These are phyloP conservation scores for Naganishia albida DNA, from an alignment of 1,284 basidiomycete species.

Conservation along the genomic window DNA sequence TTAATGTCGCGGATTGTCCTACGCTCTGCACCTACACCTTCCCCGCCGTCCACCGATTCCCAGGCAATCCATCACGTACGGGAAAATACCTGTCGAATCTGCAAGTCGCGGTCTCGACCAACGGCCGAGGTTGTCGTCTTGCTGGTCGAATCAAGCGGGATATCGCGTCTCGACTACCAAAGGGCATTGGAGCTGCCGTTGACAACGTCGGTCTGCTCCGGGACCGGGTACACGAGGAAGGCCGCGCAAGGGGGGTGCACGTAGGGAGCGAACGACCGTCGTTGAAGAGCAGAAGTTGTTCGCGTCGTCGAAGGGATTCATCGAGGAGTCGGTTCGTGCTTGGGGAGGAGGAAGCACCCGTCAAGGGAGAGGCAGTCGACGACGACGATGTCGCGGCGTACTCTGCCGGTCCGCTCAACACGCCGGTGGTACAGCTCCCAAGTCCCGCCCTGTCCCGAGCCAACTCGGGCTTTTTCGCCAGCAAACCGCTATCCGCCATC, in stretches of 20 bases:
- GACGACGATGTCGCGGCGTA: conserved; percentile 56
- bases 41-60: conserved; percentile 81
- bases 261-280: conserved; percentile 38
- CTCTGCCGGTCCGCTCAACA: conserved; percentile 67
- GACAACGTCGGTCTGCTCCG: conserved; percentile 73
- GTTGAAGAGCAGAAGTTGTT: conserved; percentile 19
- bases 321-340: conserved; percentile 13
- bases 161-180: conserved; percentile 73
- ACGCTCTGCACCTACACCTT: conserved; percentile 87
- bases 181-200: conserved; percentile 75
- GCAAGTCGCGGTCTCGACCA: conserved; percentile 87
- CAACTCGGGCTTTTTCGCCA: conserved; percentile 19
- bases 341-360: background rate
- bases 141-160: conserved; percentile 79
- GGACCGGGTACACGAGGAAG: conserved; percentile 56
- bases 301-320: conserved; percentile 8
- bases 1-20: conserved; percentile 86
- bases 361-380: conserved; percentile 34
- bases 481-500: conserved; percentile 1
- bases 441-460: conserved; percentile 38
- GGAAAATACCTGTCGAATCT: conserved; percentile 60
- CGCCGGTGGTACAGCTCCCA: conserved; percentile 68
- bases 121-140: conserved; percentile 86
- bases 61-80: conserved; percentile 35
- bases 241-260: conserved; percentile 5